Evolutionary conservation across 2,329 filamentous ascomycete genomes (phyloP).

Genomic region (Waltergamsia citrina): DNA sequence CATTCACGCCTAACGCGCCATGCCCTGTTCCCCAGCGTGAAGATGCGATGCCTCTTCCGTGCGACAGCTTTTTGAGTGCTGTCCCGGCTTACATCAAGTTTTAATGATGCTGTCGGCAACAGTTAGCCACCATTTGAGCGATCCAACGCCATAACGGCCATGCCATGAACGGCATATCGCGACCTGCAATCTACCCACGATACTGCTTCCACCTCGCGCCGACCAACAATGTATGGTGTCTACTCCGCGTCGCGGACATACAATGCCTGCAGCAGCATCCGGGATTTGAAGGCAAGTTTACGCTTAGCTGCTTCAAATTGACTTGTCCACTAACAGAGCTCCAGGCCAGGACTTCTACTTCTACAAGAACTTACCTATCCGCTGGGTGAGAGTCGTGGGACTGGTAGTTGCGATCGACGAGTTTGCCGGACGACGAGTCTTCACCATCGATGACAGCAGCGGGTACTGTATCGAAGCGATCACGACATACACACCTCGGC

Average conservation of each 20-base stretch:
- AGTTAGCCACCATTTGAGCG: background rate
- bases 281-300: slow-evolving; percentile 42
- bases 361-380: slow-evolving; percentile 64
- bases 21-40: too few species aligned
- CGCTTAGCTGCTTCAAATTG: background rate
- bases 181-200: slow-evolving; percentile 40
- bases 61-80: too few species aligned
- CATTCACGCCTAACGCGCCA: too few species aligned
- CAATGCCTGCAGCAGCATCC: slow-evolving; percentile 32
- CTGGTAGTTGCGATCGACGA: slow-evolving; percentile 56
- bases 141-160: slow-evolving; percentile 14
- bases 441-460: slow-evolving; percentile 57
- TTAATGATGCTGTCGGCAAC: background rate
- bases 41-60: too few species aligned
- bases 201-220: slow-evolving; percentile 56
- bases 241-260: slow-evolving; percentile 42
- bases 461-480: slow-evolving; percentile 44
- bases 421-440: slow-evolving; percentile 33
- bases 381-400: slow-evolving; percentile 64
- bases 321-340: background rate
- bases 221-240: slow-evolving; percentile 50
- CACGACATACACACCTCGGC: slow-evolving; percentile 5
- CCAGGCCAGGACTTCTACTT: slow-evolving; percentile 47
- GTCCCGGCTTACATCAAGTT: too few species aligned
- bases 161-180: slow-evolving; percentile 39